Conservation (phyloP, 2,329 filamentous ascomycete genomes). For the Colletotrichum sp. region DNA sequence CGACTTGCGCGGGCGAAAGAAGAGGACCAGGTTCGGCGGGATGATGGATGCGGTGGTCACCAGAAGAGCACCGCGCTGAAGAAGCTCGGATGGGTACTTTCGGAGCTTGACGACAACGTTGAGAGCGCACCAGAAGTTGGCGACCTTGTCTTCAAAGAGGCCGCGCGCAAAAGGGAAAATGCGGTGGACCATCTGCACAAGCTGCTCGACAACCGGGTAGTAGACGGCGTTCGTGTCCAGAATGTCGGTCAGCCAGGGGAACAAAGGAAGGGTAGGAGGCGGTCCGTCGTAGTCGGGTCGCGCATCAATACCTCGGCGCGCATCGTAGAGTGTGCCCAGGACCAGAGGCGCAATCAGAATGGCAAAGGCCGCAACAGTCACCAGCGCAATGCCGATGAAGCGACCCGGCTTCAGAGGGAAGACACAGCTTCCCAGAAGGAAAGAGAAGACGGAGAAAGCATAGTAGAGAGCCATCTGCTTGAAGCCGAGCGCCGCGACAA, state of each 20-base stretch:
- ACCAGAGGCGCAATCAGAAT: constrained; percentile 79
- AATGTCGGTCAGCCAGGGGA: constrained; percentile 59
- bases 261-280: constrained; percentile 67
- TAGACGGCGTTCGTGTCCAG: constrained; percentile 70
- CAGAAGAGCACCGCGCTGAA: constrained; percentile 78
- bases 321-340: constrained; percentile 72
- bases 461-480: constrained; percentile 99
- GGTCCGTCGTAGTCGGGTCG: constrained; percentile 61
- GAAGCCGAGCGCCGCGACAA: constrained; percentile 92
- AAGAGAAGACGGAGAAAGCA: constrained; percentile 90
- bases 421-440: constrained; percentile 85
- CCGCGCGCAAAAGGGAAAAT: constrained; percentile 96
- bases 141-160: constrained; percentile 97
- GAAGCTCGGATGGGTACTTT: constrained; percentile 69
- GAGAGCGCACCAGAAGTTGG: constrained; percentile 95
- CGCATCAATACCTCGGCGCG: constrained; percentile 65
- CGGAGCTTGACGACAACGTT: constrained; percentile 90
- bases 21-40: constrained; percentile 79
- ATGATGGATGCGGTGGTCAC: constrained; percentile 79
- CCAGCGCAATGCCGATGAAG: constrained; percentile 75
- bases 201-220: constrained; percentile 77
- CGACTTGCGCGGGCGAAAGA: constrained; percentile 77
- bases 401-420: constrained; percentile 74
- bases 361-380: constrained; percentile 76
- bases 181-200: constrained; percentile 86